A percentile compares a stretch with the other conserved stretches of the same genome.
Evolutionary conservation across 73 alveolate genomes (phyloP).

Genomic region (Urostyla sp.): DNA sequence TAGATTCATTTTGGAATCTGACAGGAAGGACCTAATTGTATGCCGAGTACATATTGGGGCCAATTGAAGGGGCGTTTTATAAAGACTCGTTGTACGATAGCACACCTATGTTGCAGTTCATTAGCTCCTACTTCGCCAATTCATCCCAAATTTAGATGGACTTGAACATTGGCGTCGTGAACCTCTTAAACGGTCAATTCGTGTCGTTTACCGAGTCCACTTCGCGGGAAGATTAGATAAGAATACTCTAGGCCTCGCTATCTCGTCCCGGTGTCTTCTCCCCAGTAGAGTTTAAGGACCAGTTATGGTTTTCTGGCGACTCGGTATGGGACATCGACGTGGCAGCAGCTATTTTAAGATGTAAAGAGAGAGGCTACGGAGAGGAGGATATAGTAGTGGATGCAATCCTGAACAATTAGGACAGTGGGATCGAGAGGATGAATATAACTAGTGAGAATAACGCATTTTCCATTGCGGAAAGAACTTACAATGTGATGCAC

Average conservation of each 20-base stretch:
- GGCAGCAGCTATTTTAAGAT: slow-evolving; percentile 55
- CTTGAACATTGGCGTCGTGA: slow-evolving; percentile 25
- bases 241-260: slow-evolving; percentile 38
- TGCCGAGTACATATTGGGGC: too few species aligned
- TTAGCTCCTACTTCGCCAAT: too few species aligned
- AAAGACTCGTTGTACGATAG: too few species aligned
- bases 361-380: slow-evolving; percentile 37
- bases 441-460: slow-evolving; percentile 8
- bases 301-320: slow-evolving; percentile 69
- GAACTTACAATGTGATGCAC: slow-evolving; percentile 20
- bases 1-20: too few species aligned
- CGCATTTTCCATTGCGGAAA: slow-evolving; percentile 19
- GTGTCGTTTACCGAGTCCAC: slow-evolving; percentile 1
- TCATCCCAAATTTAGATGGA: too few species aligned
- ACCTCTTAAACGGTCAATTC: slow-evolving; percentile 34
- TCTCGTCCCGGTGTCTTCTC: slow-evolving; percentile 53
- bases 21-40: too few species aligned
- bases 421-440: background rate
- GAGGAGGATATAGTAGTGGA: slow-evolving; percentile 72
- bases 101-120: too few species aligned
- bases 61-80: too few species aligned
- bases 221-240: background rate
- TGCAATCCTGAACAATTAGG: slow-evolving; percentile 43
- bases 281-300: slow-evolving; percentile 18
- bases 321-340: slow-evolving; percentile 63